These are phyloP conservation scores for Calocera viscosa DNA, from an alignment of 768 basidiomycete species.

Conservation along the genomic window DNA sequence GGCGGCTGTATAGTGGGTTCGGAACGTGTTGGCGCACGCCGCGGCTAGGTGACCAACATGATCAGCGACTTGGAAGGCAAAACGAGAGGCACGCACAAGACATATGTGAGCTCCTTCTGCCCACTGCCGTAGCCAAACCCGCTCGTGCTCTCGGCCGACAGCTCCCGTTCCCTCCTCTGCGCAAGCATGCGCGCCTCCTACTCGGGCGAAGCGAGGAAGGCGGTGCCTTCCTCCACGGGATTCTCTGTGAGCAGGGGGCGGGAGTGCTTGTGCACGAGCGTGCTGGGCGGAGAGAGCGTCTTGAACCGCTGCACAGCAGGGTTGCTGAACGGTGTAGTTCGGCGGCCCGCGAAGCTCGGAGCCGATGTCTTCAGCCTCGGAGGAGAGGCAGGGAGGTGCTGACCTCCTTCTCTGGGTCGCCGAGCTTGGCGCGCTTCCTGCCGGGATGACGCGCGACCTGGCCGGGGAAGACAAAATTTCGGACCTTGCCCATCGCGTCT, in stretches of 20 bases:
- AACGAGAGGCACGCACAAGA: slow-evolving; percentile 44
- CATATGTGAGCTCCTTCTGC: slow-evolving; percentile 53
- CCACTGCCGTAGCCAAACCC: slow-evolving; percentile 29
- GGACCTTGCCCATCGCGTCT: too few relatives aligned
- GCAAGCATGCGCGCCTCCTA: neutral
- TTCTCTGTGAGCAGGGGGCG: neutral
- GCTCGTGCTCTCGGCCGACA: neutral
- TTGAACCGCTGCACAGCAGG: neutral
- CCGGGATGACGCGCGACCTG: too few relatives aligned
- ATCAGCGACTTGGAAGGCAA: neutral
- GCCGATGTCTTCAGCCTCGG: neutral
- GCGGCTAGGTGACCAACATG: slow-evolving; percentile 45
- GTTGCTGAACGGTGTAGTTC: neutral
- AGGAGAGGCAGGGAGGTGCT: neutral
- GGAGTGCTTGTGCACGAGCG: neutral
- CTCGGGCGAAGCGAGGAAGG: neutral
- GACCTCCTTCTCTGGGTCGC: neutral
- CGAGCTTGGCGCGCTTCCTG: neutral
- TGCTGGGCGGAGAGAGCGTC: neutral
- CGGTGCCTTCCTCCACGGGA: neutral
- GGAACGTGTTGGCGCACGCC: slow-evolving; percentile 49
- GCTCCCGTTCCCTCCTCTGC: neutral
- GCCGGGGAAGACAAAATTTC: neutral
- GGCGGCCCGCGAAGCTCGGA: neutral
- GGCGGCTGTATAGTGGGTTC: slow-evolving; percentile 49